phyloP scores from a whole-genome alignment of 177 flowering plant species.

The Vitis hybrid region DNA sequence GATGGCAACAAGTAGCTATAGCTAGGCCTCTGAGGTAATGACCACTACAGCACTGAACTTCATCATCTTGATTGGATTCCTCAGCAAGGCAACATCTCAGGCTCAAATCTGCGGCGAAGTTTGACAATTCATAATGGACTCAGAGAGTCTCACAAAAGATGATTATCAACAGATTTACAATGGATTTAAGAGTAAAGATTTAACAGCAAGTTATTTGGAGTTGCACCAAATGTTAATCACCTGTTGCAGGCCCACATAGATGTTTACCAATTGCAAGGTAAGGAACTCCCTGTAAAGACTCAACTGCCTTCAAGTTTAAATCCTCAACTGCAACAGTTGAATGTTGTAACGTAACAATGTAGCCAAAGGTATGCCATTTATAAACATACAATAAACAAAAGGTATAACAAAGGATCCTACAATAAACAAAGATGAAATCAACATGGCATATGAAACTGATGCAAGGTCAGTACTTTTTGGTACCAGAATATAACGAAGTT shows the following conservation, averaged over 20 bases:
- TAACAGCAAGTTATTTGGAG: background rate
- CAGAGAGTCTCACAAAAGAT: background rate
- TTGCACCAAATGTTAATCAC: constrained; percentile 26
- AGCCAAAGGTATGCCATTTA: background rate
- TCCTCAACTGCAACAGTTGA: constrained; percentile 74
- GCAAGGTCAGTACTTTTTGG: too few relatives aligned
- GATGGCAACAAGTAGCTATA: constrained; percentile 95
- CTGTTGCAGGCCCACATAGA: constrained; percentile 98
- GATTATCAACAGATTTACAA: background rate
- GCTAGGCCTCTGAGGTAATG: constrained; percentile 63
- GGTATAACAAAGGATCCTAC: background rate
- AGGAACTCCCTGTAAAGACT: constrained; percentile 57
- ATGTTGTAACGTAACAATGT: background rate
- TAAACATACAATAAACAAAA: background rate
- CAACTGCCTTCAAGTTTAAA: constrained; percentile 72
- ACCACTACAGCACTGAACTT: constrained; percentile 11
- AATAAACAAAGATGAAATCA: too few relatives aligned
- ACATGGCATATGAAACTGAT: too few relatives aligned
- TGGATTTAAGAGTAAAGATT: background rate
- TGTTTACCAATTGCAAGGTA: constrained; percentile 90
- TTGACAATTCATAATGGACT: background rate
- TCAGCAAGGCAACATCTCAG: constrained; percentile 69
- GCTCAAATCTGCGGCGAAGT: constrained; percentile 62
- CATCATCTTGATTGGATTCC: constrained; percentile 19
- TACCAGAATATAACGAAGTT: too few relatives aligned